phyloP scores from a whole-genome alignment of 179 eudicot species.

The Silene coronaria region DNA sequence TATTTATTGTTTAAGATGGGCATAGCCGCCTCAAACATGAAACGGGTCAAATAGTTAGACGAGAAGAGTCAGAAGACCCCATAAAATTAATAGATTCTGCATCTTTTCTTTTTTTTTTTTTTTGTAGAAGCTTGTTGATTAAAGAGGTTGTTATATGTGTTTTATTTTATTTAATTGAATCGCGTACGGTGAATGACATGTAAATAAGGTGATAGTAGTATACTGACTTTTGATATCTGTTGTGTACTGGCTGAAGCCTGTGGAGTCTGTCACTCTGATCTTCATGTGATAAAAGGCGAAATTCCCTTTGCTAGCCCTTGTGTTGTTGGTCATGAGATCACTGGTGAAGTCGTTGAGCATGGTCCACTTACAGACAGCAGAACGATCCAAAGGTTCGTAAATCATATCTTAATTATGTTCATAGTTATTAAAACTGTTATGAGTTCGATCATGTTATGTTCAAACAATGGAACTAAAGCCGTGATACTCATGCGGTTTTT shows the following conservation, averaged over 20 bases:
- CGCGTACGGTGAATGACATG: neutral
- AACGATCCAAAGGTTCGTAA: conserved; percentile 57
- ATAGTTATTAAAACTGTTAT: neutral
- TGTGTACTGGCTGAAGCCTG: conserved; percentile 58
- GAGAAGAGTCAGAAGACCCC: neutral
- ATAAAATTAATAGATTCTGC: neutral
- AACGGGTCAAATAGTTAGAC: neutral
- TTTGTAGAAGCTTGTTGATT: neutral
- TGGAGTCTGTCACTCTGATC: conserved; percentile 98
- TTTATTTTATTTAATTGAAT: neutral
- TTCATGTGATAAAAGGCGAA: conserved; percentile 98
- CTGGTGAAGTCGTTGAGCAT: conserved; percentile 95
- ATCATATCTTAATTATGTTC: neutral
- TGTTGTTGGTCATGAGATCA: conserved; percentile 92
- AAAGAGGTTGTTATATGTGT: neutral
- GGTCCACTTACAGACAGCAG: conserved; percentile 74
- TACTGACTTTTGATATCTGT: conserved; percentile 16
- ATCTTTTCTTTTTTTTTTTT: neutral
- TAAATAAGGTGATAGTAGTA: neutral
- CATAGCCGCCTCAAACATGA: too few species aligned
- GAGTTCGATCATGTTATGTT: conserved; percentile 3
- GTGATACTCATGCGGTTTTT: neutral
- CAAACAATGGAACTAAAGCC: conserved; percentile 5
- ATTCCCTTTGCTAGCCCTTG: conserved; percentile 93
- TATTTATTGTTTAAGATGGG: too few species aligned